phyloP scores from a whole-genome alignment of 164 flowering plant species.

The Tetracentron sinense region DNA sequence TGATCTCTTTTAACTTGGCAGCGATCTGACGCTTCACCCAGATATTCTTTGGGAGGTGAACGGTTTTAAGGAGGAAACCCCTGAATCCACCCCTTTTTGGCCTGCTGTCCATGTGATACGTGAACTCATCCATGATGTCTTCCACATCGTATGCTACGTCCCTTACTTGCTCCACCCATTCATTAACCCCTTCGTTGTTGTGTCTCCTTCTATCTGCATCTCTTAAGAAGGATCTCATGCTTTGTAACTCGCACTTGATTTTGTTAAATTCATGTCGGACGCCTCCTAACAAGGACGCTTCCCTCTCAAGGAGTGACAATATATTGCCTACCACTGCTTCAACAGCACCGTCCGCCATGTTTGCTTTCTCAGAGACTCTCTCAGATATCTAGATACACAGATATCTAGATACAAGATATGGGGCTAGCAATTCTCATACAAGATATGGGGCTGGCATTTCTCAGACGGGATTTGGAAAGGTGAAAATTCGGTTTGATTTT shows the following conservation, averaged over 20 bases:
- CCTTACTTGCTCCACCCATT: slow-evolving; percentile 20
- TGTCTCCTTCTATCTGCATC: slow-evolving; percentile 19
- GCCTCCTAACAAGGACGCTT: slow-evolving; percentile 3
- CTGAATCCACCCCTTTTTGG: not conserved
- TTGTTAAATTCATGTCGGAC: not conserved
- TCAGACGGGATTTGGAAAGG: too few species aligned
- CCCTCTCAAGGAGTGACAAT: not conserved
- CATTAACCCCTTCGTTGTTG: not conserved
- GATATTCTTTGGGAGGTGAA: not conserved
- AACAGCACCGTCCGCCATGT: slow-evolving; percentile 12
- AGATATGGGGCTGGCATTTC: too few species aligned
- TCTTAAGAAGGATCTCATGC: slow-evolving; percentile 17
- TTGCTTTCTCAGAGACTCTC: not conserved
- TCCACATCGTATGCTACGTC: slow-evolving; percentile 17
- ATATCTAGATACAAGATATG: too few species aligned
- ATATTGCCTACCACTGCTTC: not conserved
- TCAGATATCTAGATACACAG: too few species aligned
- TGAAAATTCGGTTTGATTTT: too few species aligned
- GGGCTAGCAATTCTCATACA: too few species aligned
- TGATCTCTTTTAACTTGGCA: slow-evolving; percentile 3
- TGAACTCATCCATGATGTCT: slow-evolving; percentile 17
- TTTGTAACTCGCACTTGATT: slow-evolving; percentile 11
- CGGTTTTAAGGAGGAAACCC: not conserved
- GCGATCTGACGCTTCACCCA: not conserved
- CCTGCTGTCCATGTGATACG: not conserved